phyloP scores from a whole-genome alignment of 257 asterid genomes.

The Solanum medicagineum region DNA sequence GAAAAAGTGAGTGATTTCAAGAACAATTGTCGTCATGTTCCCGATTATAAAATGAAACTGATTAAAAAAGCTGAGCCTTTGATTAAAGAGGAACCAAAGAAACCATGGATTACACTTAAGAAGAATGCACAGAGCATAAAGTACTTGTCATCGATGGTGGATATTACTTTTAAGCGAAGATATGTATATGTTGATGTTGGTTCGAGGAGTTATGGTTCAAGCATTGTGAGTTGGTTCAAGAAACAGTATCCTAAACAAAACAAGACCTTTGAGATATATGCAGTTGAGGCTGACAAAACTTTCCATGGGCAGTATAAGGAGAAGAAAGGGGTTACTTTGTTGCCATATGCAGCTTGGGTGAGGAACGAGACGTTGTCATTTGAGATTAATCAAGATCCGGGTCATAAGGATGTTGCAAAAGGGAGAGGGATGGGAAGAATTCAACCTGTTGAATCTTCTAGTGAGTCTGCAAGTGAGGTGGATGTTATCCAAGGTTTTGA shows the following conservation, averaged over 20 bases:
- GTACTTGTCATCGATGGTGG: conserved; percentile 72
- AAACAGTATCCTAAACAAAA: conserved; percentile 93
- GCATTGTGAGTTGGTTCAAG: conserved; percentile 97
- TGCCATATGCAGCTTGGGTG: conserved; percentile 97
- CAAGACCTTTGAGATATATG: conserved; percentile 79
- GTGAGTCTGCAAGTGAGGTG: conserved; percentile 34
- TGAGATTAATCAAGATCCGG: conserved; percentile 74
- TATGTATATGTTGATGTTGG: conserved; percentile 89
- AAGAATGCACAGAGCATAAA: conserved; percentile 57
- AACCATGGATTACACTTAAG: conserved; percentile 94
- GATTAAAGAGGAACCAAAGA: conserved; percentile 71
- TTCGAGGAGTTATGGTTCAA: conserved; percentile 88
- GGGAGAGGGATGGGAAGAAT: conserved; percentile 96
- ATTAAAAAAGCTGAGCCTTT: conserved; percentile 61
- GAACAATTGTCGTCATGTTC: conserved; percentile 48
- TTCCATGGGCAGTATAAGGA: conserved; percentile 52
- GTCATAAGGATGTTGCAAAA: conserved; percentile 47
- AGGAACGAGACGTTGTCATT: conserved; percentile 67
- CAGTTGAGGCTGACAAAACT: conserved; percentile 80
- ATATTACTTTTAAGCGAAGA: conserved; percentile 66
- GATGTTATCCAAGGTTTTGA: conserved; percentile 85
- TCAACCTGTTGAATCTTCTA: conserved; percentile 61
- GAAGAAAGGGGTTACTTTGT: conserved; percentile 73
- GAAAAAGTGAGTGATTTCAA: conserved; percentile 14
- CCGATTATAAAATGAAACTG: conserved; percentile 50